Evolutionary conservation across 2,329 filamentous ascomycete genomes (phyloP).

Genomic region (Emydomyces testavorans): DNA sequence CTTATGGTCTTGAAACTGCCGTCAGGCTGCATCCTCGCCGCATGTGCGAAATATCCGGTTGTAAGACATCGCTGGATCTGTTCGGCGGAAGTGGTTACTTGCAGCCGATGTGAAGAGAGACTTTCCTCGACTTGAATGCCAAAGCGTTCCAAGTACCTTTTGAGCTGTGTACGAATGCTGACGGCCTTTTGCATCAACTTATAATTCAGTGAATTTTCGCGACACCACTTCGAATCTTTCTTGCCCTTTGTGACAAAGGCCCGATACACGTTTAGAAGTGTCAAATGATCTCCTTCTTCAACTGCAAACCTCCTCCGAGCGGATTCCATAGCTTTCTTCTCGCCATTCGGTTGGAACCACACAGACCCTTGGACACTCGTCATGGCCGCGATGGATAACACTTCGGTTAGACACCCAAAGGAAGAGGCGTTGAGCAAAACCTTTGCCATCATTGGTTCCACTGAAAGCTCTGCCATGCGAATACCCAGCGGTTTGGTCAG

Average conservation of each 20-base stretch:
- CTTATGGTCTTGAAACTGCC: conserved; percentile 80
- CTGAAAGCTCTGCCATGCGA: conserved; percentile 83
- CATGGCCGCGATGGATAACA: conserved; percentile 90
- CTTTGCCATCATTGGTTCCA: conserved; percentile 94
- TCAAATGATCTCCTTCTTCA: conserved; percentile 88
- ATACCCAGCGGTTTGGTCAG: conserved; percentile 78
- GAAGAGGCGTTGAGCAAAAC: conserved; percentile 62
- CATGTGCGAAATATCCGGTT: conserved; percentile 83
- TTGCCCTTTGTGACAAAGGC: conserved; percentile 72
- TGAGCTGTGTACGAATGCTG: conserved; percentile 75
- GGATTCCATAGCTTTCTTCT: conserved; percentile 62
- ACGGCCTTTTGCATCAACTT: conserved; percentile 71
- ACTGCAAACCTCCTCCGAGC: conserved; percentile 72
- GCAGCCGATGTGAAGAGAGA: conserved; percentile 26
- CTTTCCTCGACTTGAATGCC: conserved; percentile 59
- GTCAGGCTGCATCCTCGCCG: conserved; percentile 85
- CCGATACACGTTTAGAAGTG: conserved; percentile 85
- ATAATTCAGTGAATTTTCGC: conserved; percentile 76
- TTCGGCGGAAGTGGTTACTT: conserved; percentile 48
- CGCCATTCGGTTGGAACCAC: conserved; percentile 63
- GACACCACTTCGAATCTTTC: conserved; percentile 77
- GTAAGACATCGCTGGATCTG: conserved; percentile 76
- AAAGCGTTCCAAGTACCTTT: conserved; percentile 76
- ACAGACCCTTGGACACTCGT: conserved; percentile 70
- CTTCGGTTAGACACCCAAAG: conserved; percentile 72